Evolutionary conservation across 2,329 filamentous ascomycete species (phyloP).

Genomic region (Claviceps digitariae): DNA sequence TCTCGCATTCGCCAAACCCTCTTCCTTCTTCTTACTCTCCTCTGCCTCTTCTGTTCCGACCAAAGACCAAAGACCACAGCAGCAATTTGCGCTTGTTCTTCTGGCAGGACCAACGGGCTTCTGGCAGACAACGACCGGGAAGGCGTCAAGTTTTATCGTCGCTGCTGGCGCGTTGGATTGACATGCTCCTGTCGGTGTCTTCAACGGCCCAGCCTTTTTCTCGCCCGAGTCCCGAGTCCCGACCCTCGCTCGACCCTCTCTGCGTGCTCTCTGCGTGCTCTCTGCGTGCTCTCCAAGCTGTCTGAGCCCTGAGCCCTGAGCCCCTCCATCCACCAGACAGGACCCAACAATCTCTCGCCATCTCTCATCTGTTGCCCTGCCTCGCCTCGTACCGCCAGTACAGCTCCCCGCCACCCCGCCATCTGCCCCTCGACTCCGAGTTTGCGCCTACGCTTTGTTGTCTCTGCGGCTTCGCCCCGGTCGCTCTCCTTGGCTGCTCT

Average conservation of each 20-base stretch:
- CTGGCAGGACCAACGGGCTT: conserved; percentile 9
- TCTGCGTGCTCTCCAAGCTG: no score
- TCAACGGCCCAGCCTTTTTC: conserved; percentile 9
- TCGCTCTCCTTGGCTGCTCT: not conserved
- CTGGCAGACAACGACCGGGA: conserved; percentile 14
- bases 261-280: not conserved
- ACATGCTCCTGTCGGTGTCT: conserved; percentile 16
- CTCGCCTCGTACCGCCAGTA: not conserved
- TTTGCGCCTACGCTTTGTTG: not conserved
- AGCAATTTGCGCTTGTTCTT: conserved; percentile 14
- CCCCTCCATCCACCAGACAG: conserved; percentile 3
- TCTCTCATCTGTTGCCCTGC: not conserved
- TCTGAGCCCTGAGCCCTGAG: conserved; percentile 7
- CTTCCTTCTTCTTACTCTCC: conserved; percentile 9
- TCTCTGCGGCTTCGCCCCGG: no score
- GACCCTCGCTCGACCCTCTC: not conserved
- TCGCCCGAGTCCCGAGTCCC: conserved; percentile 5
- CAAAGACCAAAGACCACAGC: conserved; percentile 6
- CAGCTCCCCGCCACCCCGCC: not conserved
- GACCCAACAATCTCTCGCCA: conserved; percentile 2
- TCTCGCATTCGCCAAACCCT: conserved; percentile 8
- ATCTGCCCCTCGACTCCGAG: not conserved
- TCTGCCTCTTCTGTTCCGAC: not conserved
- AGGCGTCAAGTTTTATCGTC: conserved; percentile 12
- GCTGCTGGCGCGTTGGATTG: conserved; percentile 12